These are phyloP conservation scores for Akanthomyces muscarius DNA, from an alignment of 2,329 filamentous ascomycete species.

Conservation along the genomic window DNA sequence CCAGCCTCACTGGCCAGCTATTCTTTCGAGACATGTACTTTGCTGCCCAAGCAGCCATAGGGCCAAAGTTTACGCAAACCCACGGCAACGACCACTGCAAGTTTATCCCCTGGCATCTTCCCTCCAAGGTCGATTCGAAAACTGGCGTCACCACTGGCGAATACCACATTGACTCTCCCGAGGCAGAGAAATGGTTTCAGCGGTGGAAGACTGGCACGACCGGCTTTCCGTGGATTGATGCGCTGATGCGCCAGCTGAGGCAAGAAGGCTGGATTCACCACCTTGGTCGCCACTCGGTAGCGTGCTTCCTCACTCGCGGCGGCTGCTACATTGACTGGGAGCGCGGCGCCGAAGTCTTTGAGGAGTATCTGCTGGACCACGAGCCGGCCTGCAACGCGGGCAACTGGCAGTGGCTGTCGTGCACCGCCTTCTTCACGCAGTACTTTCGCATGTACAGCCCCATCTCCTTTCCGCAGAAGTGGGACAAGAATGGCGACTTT, in stretches of 20 bases:
- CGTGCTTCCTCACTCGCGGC: conserved; percentile 75
- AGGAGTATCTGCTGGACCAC: conserved; percentile 71
- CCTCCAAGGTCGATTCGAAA: conserved; percentile 49
- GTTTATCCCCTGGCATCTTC: conserved; percentile 78
- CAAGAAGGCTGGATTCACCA: conserved; percentile 78
- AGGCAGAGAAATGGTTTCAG: conserved; percentile 62
- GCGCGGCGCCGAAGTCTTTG: conserved; percentile 72
- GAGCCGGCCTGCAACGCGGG: conserved; percentile 69
- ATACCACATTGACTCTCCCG: conserved; percentile 59
- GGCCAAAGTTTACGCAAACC: conserved; percentile 60
- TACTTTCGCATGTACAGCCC: conserved; percentile 70
- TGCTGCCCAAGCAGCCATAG: conserved; percentile 66
- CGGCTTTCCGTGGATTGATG: conserved; percentile 78
- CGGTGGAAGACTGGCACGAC: conserved; percentile 67
- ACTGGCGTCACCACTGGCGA: conserved; percentile 50
- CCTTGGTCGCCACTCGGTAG: conserved; percentile 70
- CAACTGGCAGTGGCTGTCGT: conserved; percentile 76
- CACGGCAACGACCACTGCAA: conserved; percentile 61
- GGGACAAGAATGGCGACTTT: conserved; percentile 65
- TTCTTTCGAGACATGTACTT: conserved; percentile 84
- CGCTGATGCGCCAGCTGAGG: conserved; percentile 70
- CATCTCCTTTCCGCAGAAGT: conserved; percentile 69
- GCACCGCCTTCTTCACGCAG: conserved; percentile 70
- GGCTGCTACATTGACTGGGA: conserved; percentile 79
- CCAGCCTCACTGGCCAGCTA: conserved; percentile 68